Evolutionary conservation across 1,284 basidiomycete species (phyloP).

Genomic region (Phlebopus sp.): DNA sequence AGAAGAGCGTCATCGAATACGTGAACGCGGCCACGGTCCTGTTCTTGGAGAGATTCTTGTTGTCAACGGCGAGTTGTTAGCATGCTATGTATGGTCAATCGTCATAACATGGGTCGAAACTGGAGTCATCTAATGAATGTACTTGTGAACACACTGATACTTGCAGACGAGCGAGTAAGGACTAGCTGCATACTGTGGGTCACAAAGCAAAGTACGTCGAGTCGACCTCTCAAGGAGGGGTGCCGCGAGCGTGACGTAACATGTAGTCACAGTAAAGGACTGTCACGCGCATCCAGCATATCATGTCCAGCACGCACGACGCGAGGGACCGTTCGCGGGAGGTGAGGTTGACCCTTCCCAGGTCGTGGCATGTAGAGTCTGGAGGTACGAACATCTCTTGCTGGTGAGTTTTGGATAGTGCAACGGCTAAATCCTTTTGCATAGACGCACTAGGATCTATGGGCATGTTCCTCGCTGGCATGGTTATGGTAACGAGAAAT

Average conservation of each 20-base stretch:
- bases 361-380: constrained; percentile 57
- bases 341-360: constrained; percentile 53
- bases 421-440: not conserved
- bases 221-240: too few relatives aligned
- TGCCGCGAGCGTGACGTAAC: too few relatives aligned
- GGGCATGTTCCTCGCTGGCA: constrained; percentile 71
- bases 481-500: constrained; percentile 77
- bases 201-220: too few relatives aligned
- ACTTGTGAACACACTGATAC: too few relatives aligned
- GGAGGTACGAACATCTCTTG: constrained; percentile 41
- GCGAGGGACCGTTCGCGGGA: constrained; percentile 66
- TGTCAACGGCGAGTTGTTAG: constrained; percentile 13
- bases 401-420: not conserved
- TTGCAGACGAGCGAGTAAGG: too few relatives aligned
- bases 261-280: not conserved
- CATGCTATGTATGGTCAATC: not conserved
- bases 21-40: constrained; percentile 35
- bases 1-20: constrained; percentile 40
- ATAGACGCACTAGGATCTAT: constrained; percentile 60
- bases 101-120: not conserved
- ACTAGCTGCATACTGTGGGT: too few relatives aligned
- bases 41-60: constrained; percentile 33
- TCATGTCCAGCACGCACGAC: constrained; percentile 39
- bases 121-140: not conserved
- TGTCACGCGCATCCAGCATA: not conserved